phyloP scores from a whole-genome alignment of 2,329 filamentous ascomycete genomes.

The Mycosphaerella arachidis region DNA sequence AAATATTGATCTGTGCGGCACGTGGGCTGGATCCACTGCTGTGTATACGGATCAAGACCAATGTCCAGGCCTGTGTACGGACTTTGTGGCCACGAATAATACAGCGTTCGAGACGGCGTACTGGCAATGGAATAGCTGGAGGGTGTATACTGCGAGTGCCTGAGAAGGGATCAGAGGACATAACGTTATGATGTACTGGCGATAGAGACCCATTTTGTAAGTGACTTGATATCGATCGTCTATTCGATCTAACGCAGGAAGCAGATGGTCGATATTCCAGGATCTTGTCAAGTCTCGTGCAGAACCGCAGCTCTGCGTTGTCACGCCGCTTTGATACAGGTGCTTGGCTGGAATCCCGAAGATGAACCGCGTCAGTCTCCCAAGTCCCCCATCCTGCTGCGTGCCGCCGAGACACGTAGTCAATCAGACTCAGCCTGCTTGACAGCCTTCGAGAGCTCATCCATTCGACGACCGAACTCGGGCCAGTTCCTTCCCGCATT shows the following conservation, averaged over 20 bases:
- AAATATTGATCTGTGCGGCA: constrained; percentile 38
- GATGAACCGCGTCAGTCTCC: neutral
- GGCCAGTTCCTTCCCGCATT: neutral
- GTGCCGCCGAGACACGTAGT: neutral
- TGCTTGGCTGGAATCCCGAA: neutral
- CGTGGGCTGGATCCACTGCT: constrained; percentile 30
- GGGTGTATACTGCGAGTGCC: constrained; percentile 29
- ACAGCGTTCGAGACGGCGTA: constrained; percentile 34
- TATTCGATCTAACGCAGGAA: neutral
- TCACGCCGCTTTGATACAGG: neutral
- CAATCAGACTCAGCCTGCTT: neutral
- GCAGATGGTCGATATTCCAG: neutral
- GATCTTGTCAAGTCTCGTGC: neutral
- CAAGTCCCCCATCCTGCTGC: neutral
- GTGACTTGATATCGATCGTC: neutral
- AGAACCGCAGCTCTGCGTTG: neutral
- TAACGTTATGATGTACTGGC: neutral
- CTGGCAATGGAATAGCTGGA: constrained; percentile 36
- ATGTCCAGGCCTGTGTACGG: constrained; percentile 31
- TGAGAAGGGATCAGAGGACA: neutral
- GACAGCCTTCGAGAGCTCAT: neutral
- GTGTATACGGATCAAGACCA: constrained; percentile 26
- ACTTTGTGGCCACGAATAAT: constrained; percentile 32
- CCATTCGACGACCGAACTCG: neutral
- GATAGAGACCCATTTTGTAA: neutral